Conservation (phyloP, 768 basidiomycete species). For the Nidula microcarpa region DNA sequence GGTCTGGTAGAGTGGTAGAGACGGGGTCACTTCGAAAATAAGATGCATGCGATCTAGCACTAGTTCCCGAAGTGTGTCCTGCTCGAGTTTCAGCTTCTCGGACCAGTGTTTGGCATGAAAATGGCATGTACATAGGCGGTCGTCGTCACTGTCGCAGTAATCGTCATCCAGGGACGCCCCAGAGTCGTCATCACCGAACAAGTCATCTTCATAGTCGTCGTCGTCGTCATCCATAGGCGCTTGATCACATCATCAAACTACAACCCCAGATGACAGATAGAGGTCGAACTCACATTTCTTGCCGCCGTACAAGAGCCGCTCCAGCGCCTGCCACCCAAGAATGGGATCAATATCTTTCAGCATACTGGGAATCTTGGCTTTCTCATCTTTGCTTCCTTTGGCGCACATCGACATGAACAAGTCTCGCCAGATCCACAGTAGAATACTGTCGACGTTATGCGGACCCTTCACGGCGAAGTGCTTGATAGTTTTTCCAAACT, state of each 20-base stretch:
- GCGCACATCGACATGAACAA: conserved; percentile 56
- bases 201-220: conserved; percentile 19
- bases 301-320: conserved; percentile 55
- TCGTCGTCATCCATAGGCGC: conserved; percentile 17
- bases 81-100: conserved; percentile 15
- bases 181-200: conserved; percentile 15
- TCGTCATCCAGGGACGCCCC: conserved; percentile 25
- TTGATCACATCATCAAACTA: conserved; percentile 4
- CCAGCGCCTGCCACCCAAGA: conserved; percentile 49
- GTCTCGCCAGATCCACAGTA: conserved; percentile 71
- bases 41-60: conserved; percentile 41
- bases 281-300: conserved; percentile 7
- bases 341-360: conserved; percentile 52
- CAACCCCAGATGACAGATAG: conserved; percentile 20
- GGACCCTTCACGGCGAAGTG: conserved; percentile 46
- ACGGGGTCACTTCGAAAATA: conserved; percentile 48
- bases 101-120: too few species aligned
- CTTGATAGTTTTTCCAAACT: conserved; percentile 39
- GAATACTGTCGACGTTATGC: conserved; percentile 37
- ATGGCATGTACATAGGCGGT: conserved; percentile 16
- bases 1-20: conserved; percentile 37
- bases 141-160: conserved; percentile 19
- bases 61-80: conserved; percentile 20
- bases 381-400: conserved; percentile 22
- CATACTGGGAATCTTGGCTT: conserved; percentile 43